Conservation (phyloP, 192 early-diverging fungal species). For the Gonapodya prolifera region DNA sequence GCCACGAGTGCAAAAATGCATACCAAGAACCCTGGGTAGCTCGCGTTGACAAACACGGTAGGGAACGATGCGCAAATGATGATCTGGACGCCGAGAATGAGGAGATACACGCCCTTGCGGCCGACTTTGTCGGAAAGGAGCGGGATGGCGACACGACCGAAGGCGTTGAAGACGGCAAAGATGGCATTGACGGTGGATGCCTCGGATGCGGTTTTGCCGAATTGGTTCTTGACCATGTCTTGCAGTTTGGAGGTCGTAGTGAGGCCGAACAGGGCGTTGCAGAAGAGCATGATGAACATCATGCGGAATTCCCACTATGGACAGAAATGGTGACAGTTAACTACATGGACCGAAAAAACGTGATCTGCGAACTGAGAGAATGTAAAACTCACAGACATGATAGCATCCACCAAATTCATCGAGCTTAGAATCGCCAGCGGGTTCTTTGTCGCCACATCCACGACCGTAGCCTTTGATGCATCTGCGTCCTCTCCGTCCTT, state of each 20-base stretch:
- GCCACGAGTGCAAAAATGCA: conserved; percentile 49
- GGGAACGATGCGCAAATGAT: conserved; percentile 43
- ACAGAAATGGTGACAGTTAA: too few relatives aligned
- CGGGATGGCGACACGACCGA: conserved; percentile 39
- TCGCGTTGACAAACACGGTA: conserved; percentile 29
- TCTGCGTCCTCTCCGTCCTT: not conserved
- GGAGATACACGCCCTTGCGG: conserved; percentile 54
- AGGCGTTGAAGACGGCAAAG: conserved; percentile 49
- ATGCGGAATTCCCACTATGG: too few relatives aligned
- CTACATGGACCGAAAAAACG: too few relatives aligned
- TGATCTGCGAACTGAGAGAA: too few relatives aligned
- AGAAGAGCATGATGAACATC: too few relatives aligned
- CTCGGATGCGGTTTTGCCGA: not conserved
- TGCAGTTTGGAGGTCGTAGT: too few relatives aligned
- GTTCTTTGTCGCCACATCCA: not conserved
- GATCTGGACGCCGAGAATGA: conserved; percentile 43
- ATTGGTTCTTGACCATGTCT: not conserved
- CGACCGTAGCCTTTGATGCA: not conserved
- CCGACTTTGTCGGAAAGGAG: conserved; percentile 42
- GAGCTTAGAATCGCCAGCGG: conserved; percentile 17
- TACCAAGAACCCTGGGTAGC: conserved; percentile 45
- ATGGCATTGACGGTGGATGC: conserved; percentile 32
- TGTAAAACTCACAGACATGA: conserved; percentile 23
- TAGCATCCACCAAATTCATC: conserved; percentile 36
- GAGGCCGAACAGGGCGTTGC: too few relatives aligned